Evolutionary conservation across 2,329 filamentous ascomycete species (phyloP), one percentile per base, ranked within the genome.

Genomic region (Rutstroemia sydowiana): DNA sequence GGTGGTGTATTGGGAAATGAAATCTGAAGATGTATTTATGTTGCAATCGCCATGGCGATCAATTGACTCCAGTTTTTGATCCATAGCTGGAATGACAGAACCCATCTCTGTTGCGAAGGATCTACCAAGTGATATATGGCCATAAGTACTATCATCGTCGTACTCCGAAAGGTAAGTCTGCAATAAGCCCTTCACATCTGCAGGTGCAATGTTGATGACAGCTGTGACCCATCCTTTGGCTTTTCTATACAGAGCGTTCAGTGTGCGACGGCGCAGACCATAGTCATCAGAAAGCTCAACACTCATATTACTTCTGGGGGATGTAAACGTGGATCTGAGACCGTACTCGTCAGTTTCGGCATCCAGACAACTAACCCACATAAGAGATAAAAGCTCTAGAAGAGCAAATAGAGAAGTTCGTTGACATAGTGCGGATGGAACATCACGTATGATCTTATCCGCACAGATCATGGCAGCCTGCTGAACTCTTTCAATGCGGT

Each of bases 151-250:
- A 58, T 95, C 88, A 59, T 97, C 91, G 55, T 95, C 87, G 61
- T 91, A 95, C 60, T 95, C 91, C 0, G 95, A 96, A 14, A 98
- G 76, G 66, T 98, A 97, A 0, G 93, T 97, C 70, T 95, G 93
- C 40, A 99, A 75, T 18, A 98, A 75, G 0, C 95, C 93, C 70
- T 98, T 98, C 55, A 97, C 83, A 68, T 98, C 92, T 21, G 95
- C 75, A 5, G 93, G 92, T 2, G 95, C 90, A 44, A 95, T 79
- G 59, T 87, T 85, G 61, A 97, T 82, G 7, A 88, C 87, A 30
- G 79, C 74, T 18, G 80, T 82, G 0, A 98, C 84, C 93, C 93
- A 98, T 3, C 69, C 70, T 59, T 82, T 87, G 31, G 91, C 90
- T 59, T 81, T 84, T 55, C 80, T 82, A 65, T 95, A 82, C 28